Conservation (phyloP, 208 protist genomes). For the Trypanosoma mega region DNA sequence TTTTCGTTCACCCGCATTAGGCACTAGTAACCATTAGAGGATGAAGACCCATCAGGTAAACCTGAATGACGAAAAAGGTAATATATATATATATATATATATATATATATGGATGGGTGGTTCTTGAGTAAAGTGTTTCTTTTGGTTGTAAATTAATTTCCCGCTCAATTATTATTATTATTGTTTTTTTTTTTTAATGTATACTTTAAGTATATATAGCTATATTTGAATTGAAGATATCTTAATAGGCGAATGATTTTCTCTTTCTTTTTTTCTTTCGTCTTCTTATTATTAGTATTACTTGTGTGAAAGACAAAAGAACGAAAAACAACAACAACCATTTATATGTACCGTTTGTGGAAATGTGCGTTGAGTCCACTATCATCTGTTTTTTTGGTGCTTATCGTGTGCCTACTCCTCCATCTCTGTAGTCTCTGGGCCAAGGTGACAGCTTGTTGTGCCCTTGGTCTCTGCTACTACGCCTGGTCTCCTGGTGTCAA, state of each 20-base stretch:
- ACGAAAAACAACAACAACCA: not conserved
- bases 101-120: no score
- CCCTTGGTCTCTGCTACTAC: slow-evolving; percentile 6
- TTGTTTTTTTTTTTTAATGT: not conserved
- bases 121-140: not conserved
- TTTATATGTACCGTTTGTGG: slow-evolving; percentile 15
- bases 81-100: no score
- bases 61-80: no score
- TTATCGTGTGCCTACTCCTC: not conserved
- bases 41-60: no score
- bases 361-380: slow-evolving; percentile 7
- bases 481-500: not conserved
- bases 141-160: not conserved
- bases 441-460: not conserved
- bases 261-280: not conserved
- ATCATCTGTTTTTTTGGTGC: not conserved
- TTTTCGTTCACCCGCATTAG: no score
- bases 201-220: no score
- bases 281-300: not conserved
- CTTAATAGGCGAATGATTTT: no score
- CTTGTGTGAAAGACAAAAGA: not conserved
- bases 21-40: no score
- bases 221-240: no score
- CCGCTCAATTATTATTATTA: not conserved
- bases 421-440: not conserved